Conservation (phyloP, 164 flowering plant species). For the Chimonanthus salicifolius region DNA sequence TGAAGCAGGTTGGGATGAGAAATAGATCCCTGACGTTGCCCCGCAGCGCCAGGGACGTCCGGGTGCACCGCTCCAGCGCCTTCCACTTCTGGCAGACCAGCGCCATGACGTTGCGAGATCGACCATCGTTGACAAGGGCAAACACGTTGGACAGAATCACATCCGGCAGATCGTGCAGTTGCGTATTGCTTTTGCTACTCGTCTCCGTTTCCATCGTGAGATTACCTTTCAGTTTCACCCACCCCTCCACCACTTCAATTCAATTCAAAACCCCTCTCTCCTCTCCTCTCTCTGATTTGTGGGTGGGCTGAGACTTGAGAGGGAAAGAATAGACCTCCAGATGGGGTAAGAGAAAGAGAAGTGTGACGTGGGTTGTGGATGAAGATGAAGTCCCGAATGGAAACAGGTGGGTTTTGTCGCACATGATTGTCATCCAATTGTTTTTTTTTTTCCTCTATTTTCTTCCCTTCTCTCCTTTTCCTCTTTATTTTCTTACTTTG, state of each 20-base stretch:
- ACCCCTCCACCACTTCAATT: too few relatives aligned
- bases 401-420: slow-evolving; percentile 17
- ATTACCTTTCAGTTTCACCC: too few relatives aligned
- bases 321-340: not conserved
- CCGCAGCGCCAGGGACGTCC: slow-evolving; percentile 62
- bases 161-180: slow-evolving; percentile 71
- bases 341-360: not conserved
- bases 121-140: slow-evolving; percentile 37
- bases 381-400: slow-evolving; percentile 8
- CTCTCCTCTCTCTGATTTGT: too few relatives aligned
- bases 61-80: slow-evolving; percentile 55
- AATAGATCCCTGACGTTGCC: slow-evolving; percentile 71
- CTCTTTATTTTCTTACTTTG: not conserved
- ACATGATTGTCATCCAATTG: slow-evolving; percentile 14
- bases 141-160: slow-evolving; percentile 53
- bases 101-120: slow-evolving; percentile 63
- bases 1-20: slow-evolving; percentile 57
- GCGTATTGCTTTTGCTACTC: slow-evolving; percentile 8
- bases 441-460: too few relatives aligned
- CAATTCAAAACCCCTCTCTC: too few relatives aligned
- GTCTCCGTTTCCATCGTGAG: not conserved
- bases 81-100: slow-evolving; percentile 61
- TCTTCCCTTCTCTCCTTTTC: too few relatives aligned
- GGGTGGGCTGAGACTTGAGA: not conserved
- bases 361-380: not conserved